Evolutionary conservation across 2,329 filamentous ascomycete genomes (phyloP), one percentile per base, ranked within the genome.

Genomic region (Didymella exigua): DNA sequence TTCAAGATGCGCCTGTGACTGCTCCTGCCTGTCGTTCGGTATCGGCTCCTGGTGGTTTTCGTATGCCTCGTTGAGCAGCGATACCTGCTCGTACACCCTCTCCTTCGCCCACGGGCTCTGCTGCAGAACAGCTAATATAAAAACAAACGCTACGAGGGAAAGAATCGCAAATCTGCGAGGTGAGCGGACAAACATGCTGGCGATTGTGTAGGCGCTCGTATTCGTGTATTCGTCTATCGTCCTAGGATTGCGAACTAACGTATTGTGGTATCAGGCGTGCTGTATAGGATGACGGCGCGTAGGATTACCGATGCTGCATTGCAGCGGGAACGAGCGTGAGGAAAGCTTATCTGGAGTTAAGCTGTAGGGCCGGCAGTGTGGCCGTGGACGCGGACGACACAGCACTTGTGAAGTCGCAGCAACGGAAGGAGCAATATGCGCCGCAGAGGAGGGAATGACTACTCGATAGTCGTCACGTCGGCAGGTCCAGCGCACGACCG

Each of bases 91-190:
- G 57, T 72, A 72, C 11, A 68, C 63, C 21, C 55, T 52, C 23
- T 61, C 50, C 13, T 60, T 57, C 3, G 60, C 56, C 69, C 68
- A 72, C 18, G 69, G 68, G n/a, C 65, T 65, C 36, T 69, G 64
- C 29, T 65, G 63, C 34, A 71, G 48, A 7, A 71, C 58, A n/a
- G 57, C 59, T 47, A 73, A 61, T 34, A 72, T 58, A 47, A 71
- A 67, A 51, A 67, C 36, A 53, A 78, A 73, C 18, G 70, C 62
- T 43, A 76, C 48, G 30, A 75, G 65, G 21, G 67, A 69, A 49
- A 77, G 58, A 49, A 78, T 59, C 29, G 65, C 66, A 58, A 78
- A 69, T 61, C 70, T 73, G 61, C 74, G 71, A 7, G 75, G 73
- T 52, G 75, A 74, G 38, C 70, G 67, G 48, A 73, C 54, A 42